Conservation (phyloP, 2,329 filamentous ascomycete genomes). For the Coniella vitis region DNA sequence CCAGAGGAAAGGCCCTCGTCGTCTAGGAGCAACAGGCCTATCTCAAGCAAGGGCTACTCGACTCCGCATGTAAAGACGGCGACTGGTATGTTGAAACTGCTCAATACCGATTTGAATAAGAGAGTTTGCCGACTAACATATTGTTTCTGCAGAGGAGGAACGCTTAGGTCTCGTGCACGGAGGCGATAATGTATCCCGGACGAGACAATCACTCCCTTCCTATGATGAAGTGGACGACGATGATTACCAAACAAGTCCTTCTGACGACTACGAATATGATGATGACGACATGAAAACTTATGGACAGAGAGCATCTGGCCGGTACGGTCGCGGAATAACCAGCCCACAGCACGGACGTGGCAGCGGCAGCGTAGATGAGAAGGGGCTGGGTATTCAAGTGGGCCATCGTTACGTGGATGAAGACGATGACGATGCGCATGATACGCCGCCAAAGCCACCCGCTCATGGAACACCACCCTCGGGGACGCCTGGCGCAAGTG, state of each 20-base stretch:
- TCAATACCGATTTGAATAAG: too few relatives aligned
- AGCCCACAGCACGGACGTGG: slow-evolving; percentile 26
- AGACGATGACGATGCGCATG: slow-evolving; percentile 22
- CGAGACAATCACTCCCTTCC: slow-evolving; percentile 28
- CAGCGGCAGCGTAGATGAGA: slow-evolving; percentile 21
- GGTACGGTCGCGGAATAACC: slow-evolving; percentile 38
- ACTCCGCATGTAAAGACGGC: slow-evolving; percentile 41
- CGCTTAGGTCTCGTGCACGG: slow-evolving; percentile 74
- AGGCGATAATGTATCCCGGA: slow-evolving; percentile 57
- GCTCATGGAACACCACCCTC: slow-evolving; percentile 1
- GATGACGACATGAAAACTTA: slow-evolving; percentile 23
- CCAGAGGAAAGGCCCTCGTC: slow-evolving; percentile 19
- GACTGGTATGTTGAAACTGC: slow-evolving; percentile 33
- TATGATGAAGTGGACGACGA: slow-evolving; percentile 30
- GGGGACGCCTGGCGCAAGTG: neutral
- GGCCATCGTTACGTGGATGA: slow-evolving; percentile 20
- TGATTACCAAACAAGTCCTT: slow-evolving; percentile 22
- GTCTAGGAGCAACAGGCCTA: slow-evolving; percentile 27
- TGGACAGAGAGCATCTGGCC: slow-evolving; percentile 25
- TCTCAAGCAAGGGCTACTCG: slow-evolving; percentile 34
- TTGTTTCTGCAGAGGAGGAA: slow-evolving; percentile 60
- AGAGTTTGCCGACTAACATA: too few relatives aligned
- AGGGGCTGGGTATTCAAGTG: slow-evolving; percentile 14
- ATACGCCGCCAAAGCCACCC: slow-evolving; percentile 14
- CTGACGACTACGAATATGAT: slow-evolving; percentile 22